Evolutionary conservation across 805 yeast species (phyloP).

Genomic region (Peterozyma xylosa): DNA sequence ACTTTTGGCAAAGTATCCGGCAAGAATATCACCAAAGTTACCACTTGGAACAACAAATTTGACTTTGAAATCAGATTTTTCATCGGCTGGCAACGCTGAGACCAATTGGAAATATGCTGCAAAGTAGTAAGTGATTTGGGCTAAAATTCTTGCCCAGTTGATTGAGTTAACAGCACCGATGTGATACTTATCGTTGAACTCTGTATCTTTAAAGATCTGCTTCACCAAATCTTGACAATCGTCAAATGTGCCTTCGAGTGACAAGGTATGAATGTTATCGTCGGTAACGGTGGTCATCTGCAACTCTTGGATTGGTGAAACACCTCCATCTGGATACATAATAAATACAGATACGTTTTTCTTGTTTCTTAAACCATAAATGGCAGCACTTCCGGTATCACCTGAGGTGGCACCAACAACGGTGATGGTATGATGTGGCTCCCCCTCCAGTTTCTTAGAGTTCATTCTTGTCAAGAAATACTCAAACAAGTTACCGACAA

Average conservation of each 20-base stretch:
- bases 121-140: constrained; percentile 96
- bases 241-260: constrained; percentile 94
- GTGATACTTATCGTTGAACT: constrained; percentile 83
- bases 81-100: constrained; percentile 25
- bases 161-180: constrained; percentile 98
- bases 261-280: constrained; percentile 86
- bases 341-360: constrained; percentile 97
- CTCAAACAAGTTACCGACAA: constrained; percentile 95
- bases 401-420: constrained; percentile 99
- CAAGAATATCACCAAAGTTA: constrained; percentile 96
- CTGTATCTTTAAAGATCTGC: constrained; percentile 81
- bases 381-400: constrained; percentile 99
- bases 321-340: constrained; percentile 93
- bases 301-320: constrained; percentile 95
- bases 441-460: constrained; percentile 31
- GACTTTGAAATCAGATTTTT: constrained; percentile 35
- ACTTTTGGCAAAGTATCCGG: constrained; percentile 89
- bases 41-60: constrained; percentile 96
- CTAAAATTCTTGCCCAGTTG: constrained; percentile 98
- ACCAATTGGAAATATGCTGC: constrained; percentile 75
- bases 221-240: constrained; percentile 97
- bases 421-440: constrained; percentile 72
- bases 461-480: constrained; percentile 79
- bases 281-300: constrained; percentile 98
- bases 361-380: constrained; percentile 94